phyloP scores from a whole-genome alignment of 768 basidiomycete species.

The Suillus subluteus region DNA sequence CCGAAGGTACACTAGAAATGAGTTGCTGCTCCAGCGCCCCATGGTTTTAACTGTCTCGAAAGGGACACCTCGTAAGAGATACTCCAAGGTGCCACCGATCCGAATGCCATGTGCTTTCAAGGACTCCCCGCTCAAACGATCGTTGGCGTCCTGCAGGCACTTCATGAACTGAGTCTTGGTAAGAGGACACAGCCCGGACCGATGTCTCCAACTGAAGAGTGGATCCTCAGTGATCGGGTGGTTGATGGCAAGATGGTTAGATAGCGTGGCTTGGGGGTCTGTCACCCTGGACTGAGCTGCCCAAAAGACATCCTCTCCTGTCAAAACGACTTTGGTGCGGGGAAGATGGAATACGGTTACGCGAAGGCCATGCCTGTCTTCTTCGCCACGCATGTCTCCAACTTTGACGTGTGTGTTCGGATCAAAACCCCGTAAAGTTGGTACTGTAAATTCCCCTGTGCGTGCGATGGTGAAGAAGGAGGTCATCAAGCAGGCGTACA shows the following conservation, averaged over 20 bases:
- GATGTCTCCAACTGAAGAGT: slow-evolving; percentile 12
- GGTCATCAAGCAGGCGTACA: neutral
- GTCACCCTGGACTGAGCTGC: neutral
- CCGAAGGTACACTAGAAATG: slow-evolving; percentile 33
- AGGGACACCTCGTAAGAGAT: slow-evolving; percentile 29
- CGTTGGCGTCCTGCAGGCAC: neutral
- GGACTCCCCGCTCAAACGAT: neutral
- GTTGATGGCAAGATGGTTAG: neutral
- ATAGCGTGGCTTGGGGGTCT: neutral
- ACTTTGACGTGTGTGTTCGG: slow-evolving; percentile 4
- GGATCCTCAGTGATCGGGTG: neutral
- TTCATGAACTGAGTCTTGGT: slow-evolving; percentile 3
- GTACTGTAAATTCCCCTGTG: neutral
- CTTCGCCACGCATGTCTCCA: neutral
- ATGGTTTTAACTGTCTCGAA: slow-evolving; percentile 37
- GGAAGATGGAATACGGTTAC: neutral
- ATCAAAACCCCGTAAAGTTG: neutral
- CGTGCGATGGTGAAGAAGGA: neutral
- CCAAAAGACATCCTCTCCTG: neutral
- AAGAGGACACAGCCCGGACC: neutral
- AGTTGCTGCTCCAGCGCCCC: slow-evolving; percentile 38
- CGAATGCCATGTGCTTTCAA: slow-evolving; percentile 24
- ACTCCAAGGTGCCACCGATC: slow-evolving; percentile 32
- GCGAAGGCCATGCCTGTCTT: neutral
- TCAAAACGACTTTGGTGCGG: neutral